These are phyloP conservation scores for Wickerhamiella alocasiicola DNA, from an alignment of 805 yeast genomes.

Conservation along the genomic window DNA sequence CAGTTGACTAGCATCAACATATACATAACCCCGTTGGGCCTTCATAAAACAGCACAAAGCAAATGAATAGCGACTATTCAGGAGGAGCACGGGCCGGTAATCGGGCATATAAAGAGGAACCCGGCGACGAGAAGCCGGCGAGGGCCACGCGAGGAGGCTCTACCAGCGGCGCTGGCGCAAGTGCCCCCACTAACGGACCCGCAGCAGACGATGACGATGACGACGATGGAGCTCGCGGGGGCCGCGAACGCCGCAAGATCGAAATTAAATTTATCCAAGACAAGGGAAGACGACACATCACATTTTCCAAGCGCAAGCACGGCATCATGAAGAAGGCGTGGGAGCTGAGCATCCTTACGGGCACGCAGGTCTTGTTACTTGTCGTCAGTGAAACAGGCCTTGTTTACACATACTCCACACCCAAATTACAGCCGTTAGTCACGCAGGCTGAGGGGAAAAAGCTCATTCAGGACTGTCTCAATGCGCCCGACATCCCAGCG, in stretches of 20 bases:
- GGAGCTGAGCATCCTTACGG: conserved; percentile 90
- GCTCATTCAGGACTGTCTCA: conserved; percentile 88
- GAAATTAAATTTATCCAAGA: conserved; percentile 96
- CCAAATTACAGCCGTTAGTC: conserved; percentile 93
- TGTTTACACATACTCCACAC: conserved; percentile 97
- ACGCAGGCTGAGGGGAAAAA: conserved; percentile 96
- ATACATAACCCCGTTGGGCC: no score
- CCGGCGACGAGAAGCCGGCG: neutral
- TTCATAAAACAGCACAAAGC: no score
- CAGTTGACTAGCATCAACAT: no score
- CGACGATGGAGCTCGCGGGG: conserved; percentile 30
- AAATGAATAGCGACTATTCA: conserved; percentile 4
- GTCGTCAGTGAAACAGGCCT: conserved; percentile 98
- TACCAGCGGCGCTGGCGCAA: neutral
- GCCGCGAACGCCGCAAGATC: conserved; percentile 69
- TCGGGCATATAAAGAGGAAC: neutral
- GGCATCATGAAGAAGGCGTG: conserved; percentile 99
- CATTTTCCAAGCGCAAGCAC: conserved; percentile 95
- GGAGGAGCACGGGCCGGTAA: neutral
- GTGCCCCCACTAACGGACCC: no score
- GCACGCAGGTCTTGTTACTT: conserved; percentile 87
- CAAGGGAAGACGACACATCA: conserved; percentile 94
- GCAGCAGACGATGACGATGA: conserved; percentile 32
- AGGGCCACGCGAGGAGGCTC: neutral
- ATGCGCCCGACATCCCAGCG: conserved; percentile 83